Evolutionary conservation across 257 asterid species (phyloP), one percentile per base, ranked within the genome.

Genomic region (Capsicum chinense): DNA sequence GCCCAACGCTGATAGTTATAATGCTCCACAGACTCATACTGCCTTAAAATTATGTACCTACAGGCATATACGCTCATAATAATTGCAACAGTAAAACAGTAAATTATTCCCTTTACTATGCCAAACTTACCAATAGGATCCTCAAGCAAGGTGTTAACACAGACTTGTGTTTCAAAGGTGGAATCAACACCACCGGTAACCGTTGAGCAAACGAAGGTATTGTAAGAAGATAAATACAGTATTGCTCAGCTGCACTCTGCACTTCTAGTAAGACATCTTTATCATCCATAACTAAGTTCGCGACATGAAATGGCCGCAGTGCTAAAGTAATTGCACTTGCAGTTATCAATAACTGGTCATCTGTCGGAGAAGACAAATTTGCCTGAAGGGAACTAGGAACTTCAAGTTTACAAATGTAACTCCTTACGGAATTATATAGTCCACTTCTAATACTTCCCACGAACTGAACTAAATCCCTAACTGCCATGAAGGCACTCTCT

Each of bases 131-230:
- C 98, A 93, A 91, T 88, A 94, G 83, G 52, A 86, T 86, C 90
- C 89, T 90, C 86, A 94, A 92, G 93, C 98, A 93, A 83, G 98
- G 92, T 37, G 94, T 92, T 88, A 96, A 73, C 35, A 96, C 97
- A 26, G 97, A 92, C 58, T 86, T 92, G 92, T 96, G 99, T 82
- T 90, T 93, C 88, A 96, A 85, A 89, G 99, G 98, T 82, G 98
- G 98, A 74, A 94, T 87, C 76, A 96, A 95, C 73, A 95, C 89
- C 82, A 87, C 59, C 52, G 99, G 99, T 81, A 96, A 85, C 83
- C 97, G 95, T 85, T 92, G 97, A 88, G 92, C 93, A 87, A 96
- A 84, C 97, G 97, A 90, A 84, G 99, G 99, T 83, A 96, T 89
- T 21, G 98, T 94, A 76, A 96, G 97, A 83, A 96, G 67, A 80